Base-by-base conservation (phyloP, 179 eudicot species). In the Spinacia oleracea region DNA sequence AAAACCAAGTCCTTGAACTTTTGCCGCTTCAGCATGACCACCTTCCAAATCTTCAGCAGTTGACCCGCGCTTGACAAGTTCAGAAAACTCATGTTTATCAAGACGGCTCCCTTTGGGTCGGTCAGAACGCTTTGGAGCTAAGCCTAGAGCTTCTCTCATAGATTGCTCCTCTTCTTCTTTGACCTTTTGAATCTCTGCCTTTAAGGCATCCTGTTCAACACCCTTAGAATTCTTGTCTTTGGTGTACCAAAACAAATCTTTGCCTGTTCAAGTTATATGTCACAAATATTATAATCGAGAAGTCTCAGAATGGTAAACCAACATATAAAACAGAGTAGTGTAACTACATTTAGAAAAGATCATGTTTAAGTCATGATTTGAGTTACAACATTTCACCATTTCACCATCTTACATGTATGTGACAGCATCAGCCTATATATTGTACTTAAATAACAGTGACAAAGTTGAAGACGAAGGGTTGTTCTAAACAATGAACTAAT, bases 21-120 rank as follows among this genome's bases (percentile, higher is more conserved):
- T 89, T 40, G 97, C 98, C 48, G 99, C 98, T 83, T 96, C 99
- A 71, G 97, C 94, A 89, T 96, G 99, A 67, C 99, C 99, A 16
- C 89, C 98, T 70, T 98, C 99, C 87, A 96, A 77, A 82, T 96
- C 99, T 85, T 96, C 99, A 55, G 96, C 99, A 59, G 99, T 96
- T 79, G 99, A 93, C 56, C 97, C 92, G 72, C 97, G 88, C 83
- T 96, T 93, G 46, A 92, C 91, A 74, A 96, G 97, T 79, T 96
- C 98, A 40, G 96, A 87, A 80, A 87, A 87, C 84, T 96, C 98
- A 58, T 96, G 99, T 78, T 93, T 93, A 81, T 96, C 99, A 70
- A 96, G 87, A 38, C 97, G 92, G 84, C 85, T 89, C 38, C 92
- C 94, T 83, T 91, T 91, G 76, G 97, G 84, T 70, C 85, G 86